These are phyloP conservation scores for Aspergillus hortae DNA, from an alignment of 2,329 filamentous ascomycete genomes.

Conservation along the genomic window DNA sequence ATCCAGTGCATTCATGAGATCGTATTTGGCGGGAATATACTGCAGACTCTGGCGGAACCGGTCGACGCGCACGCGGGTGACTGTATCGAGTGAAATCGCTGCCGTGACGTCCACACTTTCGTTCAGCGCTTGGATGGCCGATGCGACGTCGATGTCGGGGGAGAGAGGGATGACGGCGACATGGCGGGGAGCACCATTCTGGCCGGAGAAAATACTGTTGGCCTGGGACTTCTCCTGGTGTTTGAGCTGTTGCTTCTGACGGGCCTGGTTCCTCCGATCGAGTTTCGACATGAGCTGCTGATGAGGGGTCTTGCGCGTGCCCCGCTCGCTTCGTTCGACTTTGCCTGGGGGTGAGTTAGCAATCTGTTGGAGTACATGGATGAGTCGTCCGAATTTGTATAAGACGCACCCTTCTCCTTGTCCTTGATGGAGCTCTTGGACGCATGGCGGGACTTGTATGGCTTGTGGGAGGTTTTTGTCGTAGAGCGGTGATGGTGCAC, in stretches of 20 bases:
- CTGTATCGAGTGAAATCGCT: conserved; percentile 57
- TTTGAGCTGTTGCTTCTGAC: conserved; percentile 82
- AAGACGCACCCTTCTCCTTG: conserved; percentile 67
- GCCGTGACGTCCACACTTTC: conserved; percentile 73
- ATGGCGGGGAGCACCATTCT: conserved; percentile 80
- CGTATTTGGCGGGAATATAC: conserved; percentile 71
- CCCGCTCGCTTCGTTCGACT: conserved; percentile 66
- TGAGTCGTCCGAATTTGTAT: background rate
- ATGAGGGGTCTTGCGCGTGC: conserved; percentile 79
- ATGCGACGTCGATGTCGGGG: conserved; percentile 62
- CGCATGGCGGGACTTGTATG: conserved; percentile 88
- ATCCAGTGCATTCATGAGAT: conserved; percentile 75
- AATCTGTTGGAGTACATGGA: background rate
- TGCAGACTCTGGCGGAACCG: conserved; percentile 93
- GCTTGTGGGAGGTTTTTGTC: conserved; percentile 82
- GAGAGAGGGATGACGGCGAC: conserved; percentile 86
- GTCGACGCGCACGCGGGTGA: conserved; percentile 68
- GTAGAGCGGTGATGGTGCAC: conserved; percentile 83
- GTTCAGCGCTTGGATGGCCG: conserved; percentile 69
- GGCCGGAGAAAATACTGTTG: conserved; percentile 77
- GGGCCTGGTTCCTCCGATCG: conserved; percentile 89
- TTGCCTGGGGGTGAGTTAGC: conserved; percentile 59
- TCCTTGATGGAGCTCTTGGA: conserved; percentile 86
- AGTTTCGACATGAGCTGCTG: conserved; percentile 98
- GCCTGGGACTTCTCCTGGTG: conserved; percentile 77